Conservation (phyloP, 2,329 filamentous ascomycete genomes). For the Fusarium annulatum region DNA sequence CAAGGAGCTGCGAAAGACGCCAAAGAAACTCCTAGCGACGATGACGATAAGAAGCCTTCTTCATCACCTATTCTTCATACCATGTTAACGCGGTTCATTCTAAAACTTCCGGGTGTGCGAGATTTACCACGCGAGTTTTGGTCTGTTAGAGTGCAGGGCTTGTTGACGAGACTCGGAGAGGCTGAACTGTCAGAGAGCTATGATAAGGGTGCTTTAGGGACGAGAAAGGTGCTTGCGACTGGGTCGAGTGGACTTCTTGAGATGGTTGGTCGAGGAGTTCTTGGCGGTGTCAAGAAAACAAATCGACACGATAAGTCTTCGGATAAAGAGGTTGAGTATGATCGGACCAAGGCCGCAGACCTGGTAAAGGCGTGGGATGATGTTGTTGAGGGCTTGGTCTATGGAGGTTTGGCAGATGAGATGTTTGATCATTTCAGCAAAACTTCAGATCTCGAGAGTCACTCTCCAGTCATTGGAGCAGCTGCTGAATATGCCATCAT, state of each 20-base stretch:
- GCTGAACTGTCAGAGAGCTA: slow-evolving; percentile 83
- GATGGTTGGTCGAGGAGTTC: slow-evolving; percentile 71
- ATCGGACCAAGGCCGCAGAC: slow-evolving; percentile 68
- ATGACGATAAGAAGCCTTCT: slow-evolving; percentile 50
- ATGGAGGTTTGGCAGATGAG: slow-evolving; percentile 74
- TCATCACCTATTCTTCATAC: slow-evolving; percentile 75
- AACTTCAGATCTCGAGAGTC: slow-evolving; percentile 71
- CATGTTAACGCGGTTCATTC: slow-evolving; percentile 72
- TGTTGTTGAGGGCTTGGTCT: slow-evolving; percentile 72
- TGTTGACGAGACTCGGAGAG: slow-evolving; percentile 71
- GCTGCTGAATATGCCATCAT: slow-evolving; percentile 74
- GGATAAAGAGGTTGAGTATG: slow-evolving; percentile 58
- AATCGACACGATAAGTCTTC: slow-evolving; percentile 2
- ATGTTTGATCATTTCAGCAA: slow-evolving; percentile 70
- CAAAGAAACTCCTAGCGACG: slow-evolving; percentile 9
- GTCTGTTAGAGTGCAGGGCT: slow-evolving; percentile 67
- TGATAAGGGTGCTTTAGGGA: slow-evolving; percentile 80
- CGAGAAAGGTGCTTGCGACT: slow-evolving; percentile 79
- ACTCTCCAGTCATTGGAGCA: slow-evolving; percentile 70
- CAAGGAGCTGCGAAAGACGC: slow-evolving; percentile 30
- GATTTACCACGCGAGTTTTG: slow-evolving; percentile 74
- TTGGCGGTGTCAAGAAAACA: slow-evolving; percentile 63
- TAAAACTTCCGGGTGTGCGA: slow-evolving; percentile 73
- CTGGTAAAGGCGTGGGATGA: slow-evolving; percentile 74
- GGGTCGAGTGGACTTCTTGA: slow-evolving; percentile 77